Conservation (phyloP, 106 monocot genomes). For the Cymbidium sinense region DNA sequence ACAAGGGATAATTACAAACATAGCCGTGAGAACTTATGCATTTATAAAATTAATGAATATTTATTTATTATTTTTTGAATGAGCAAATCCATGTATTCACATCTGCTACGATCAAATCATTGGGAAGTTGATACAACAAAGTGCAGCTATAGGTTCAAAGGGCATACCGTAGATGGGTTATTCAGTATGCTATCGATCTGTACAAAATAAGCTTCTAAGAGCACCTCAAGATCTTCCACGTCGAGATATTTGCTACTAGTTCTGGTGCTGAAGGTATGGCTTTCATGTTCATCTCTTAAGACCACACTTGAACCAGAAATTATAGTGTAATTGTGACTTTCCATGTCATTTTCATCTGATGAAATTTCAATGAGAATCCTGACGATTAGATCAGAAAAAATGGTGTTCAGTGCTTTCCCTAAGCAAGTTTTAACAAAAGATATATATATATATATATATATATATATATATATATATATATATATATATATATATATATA, state of each 20-base stretch:
- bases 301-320: constrained; percentile 1
- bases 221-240: constrained; percentile 68
- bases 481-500: no score
- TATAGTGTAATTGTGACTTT: constrained; percentile 2
- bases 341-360: constrained; percentile 16
- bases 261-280: no score
- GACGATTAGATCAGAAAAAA: constrained; percentile 7
- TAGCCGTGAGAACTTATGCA: no score
- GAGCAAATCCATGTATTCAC: no score
- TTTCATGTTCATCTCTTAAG: background rate
- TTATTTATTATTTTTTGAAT: no score
- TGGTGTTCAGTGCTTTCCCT: background rate
- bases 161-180: constrained; percentile 53
- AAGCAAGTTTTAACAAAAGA: background rate
- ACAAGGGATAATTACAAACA: no score
- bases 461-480: no score
- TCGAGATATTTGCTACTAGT: background rate
- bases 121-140: no score
- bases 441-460: no score
- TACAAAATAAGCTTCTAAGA: constrained; percentile 74
- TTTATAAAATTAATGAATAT: no score
- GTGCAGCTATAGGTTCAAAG: no score
- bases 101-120: no score
- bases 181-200: constrained; percentile 69
- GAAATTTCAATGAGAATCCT: constrained; percentile 18